Evolutionary conservation across 2,329 filamentous ascomycete genomes (phyloP).

Genomic region (Massarina eburnea): DNA sequence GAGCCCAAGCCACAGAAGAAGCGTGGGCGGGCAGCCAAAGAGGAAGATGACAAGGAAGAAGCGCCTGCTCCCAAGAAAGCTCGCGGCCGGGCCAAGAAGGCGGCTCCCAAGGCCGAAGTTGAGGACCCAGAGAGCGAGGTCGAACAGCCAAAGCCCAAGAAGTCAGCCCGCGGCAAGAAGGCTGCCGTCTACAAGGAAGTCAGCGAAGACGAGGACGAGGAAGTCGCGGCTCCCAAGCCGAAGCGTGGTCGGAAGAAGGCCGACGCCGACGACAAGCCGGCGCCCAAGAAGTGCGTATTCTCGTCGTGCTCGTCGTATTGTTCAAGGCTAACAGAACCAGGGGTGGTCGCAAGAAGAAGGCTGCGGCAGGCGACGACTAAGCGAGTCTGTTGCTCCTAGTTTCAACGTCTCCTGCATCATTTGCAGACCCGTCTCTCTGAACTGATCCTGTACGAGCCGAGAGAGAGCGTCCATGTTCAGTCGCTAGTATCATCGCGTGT

Average conservation of each 20-base stretch:
- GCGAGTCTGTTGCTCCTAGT: not conserved
- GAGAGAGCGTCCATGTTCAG: too few species aligned
- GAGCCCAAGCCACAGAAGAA: slow-evolving; percentile 48
- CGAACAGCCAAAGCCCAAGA: slow-evolving; percentile 14
- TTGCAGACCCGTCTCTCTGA: too few species aligned
- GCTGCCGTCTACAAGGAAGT: slow-evolving; percentile 14
- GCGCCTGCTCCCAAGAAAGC: slow-evolving; percentile 35
- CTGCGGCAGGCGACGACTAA: slow-evolving; percentile 20
- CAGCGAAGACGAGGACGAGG: slow-evolving; percentile 11
- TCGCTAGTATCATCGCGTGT: not conserved
- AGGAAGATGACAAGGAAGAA: slow-evolving; percentile 31
- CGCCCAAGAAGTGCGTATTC: slow-evolving; percentile 31
- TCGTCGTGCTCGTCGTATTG: not conserved
- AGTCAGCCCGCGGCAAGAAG: slow-evolving; percentile 18
- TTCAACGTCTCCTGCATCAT: not conserved
- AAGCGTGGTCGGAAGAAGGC: slow-evolving; percentile 25
- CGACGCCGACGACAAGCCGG: slow-evolving; percentile 18
- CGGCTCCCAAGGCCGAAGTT: slow-evolving; percentile 21
- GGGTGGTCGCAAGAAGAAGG: slow-evolving; percentile 28
- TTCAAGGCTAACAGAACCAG: slow-evolving; percentile 16
- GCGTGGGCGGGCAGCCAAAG: slow-evolving; percentile 27
- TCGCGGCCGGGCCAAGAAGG: slow-evolving; percentile 30
- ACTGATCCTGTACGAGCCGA: too few species aligned
- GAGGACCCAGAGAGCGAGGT: slow-evolving; percentile 27
- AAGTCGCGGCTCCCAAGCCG: slow-evolving; percentile 20